Evolutionary conservation across 1,139 yeast genomes (phyloP).

Genomic region (Hemisphaericaspora subhashii): DNA sequence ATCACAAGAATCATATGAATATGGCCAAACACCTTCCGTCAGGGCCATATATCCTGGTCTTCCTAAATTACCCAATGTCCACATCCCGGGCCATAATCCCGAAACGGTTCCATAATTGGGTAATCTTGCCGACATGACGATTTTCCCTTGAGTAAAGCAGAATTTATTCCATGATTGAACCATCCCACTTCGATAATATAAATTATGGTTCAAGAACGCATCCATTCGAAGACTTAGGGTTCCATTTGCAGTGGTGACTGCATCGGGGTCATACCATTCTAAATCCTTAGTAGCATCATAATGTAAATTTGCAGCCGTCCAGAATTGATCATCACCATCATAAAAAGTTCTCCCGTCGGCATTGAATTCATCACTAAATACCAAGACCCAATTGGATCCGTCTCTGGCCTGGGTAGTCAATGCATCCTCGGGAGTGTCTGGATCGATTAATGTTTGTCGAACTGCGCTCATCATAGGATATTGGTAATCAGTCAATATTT

Average conservation of each 20-base stretch:
- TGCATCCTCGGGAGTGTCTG: slow-evolving; percentile 71
- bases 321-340: slow-evolving; percentile 81
- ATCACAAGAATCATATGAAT: slow-evolving; percentile 78
- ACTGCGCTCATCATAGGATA: slow-evolving; percentile 65
- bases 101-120: slow-evolving; percentile 69
- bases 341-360: slow-evolving; percentile 82
- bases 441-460: slow-evolving; percentile 64
- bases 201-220: slow-evolving; percentile 67
- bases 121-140: slow-evolving; percentile 68
- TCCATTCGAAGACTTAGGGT: slow-evolving; percentile 67
- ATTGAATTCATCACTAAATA: slow-evolving; percentile 81
- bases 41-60: slow-evolving; percentile 80
- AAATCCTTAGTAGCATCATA: slow-evolving; percentile 80
- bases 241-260: slow-evolving; percentile 68
- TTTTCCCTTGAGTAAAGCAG: slow-evolving; percentile 74
- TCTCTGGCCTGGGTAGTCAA: slow-evolving; percentile 41
- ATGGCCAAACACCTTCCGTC: slow-evolving; percentile 89
- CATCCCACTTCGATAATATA: slow-evolving; percentile 83
- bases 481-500: slow-evolving; percentile 52
- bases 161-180: slow-evolving; percentile 80
- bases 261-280: slow-evolving; percentile 91
- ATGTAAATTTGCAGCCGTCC: slow-evolving; percentile 72
- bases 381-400: slow-evolving; percentile 70
- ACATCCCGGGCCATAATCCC: slow-evolving; percentile 89
- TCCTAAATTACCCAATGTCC: slow-evolving; percentile 86